These are phyloP conservation scores for Geosmithia flava DNA, from an alignment of 2,329 filamentous ascomycete genomes.

Conservation along the genomic window DNA sequence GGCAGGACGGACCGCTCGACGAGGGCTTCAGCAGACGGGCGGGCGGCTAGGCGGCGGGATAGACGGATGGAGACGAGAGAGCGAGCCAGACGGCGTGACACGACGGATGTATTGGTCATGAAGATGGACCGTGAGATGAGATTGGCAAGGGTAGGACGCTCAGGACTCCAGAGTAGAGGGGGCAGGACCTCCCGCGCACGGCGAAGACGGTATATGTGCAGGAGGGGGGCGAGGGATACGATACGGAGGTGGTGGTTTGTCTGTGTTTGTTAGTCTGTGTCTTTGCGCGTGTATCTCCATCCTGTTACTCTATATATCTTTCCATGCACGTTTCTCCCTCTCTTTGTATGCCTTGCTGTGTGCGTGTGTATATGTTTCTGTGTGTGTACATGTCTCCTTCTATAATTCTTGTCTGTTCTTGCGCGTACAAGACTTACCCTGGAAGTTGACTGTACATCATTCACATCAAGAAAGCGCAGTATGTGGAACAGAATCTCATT, in stretches of 20 bases:
- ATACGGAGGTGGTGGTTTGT: conserved; percentile 48
- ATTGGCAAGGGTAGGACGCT: conserved; percentile 45
- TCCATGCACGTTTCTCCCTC: background rate
- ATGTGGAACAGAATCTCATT: conserved; percentile 46
- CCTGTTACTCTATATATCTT: background rate
- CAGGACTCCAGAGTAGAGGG: conserved; percentile 41
- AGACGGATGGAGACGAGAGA: conserved; percentile 55
- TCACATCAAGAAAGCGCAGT: conserved; percentile 42
- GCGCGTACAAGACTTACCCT: conserved; percentile 30
- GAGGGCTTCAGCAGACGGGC: conserved; percentile 47
- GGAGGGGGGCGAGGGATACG: conserved; percentile 51
- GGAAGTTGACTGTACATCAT: conserved; percentile 41
- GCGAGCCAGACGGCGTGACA: conserved; percentile 50
- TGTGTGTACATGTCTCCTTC: background rate
- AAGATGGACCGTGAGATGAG: conserved; percentile 55
- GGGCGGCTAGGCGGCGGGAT: conserved; percentile 44
- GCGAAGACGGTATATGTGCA: conserved; percentile 51
- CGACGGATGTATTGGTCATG: conserved; percentile 51
- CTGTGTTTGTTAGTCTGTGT: conserved; percentile 19
- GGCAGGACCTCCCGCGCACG: conserved; percentile 40
- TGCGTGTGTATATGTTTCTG: background rate
- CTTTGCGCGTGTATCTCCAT: background rate
- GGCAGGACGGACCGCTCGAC: conserved; percentile 54
- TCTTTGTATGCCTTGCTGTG: background rate
- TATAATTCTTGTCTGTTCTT: background rate